phyloP scores from a whole-genome alignment of 1,284 basidiomycete species.

The Puccinia polysora region DNA sequence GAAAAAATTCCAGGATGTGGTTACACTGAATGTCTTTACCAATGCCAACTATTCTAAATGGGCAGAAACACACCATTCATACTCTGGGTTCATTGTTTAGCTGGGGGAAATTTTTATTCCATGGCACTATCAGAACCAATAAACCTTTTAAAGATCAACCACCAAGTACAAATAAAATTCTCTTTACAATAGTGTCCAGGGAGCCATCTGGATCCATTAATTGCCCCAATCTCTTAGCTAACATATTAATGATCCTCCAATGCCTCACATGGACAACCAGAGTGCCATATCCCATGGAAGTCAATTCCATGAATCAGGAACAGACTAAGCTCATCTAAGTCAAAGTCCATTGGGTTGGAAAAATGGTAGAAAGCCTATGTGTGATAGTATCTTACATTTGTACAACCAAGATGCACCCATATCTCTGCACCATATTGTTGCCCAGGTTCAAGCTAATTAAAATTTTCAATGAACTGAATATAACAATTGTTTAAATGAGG shows the following conservation, averaged over 20 bases:
- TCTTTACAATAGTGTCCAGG: background rate
- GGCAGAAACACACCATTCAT: background rate
- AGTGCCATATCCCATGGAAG: conserved; percentile 53
- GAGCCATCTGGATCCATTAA: background rate
- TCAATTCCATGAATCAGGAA: conserved; percentile 52
- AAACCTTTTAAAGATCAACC: background rate
- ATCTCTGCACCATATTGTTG: conserved; percentile 56
- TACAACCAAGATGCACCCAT: conserved; percentile 53
- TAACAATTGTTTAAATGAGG: background rate
- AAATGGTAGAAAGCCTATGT: conserved; percentile 51
- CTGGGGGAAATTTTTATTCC: background rate
- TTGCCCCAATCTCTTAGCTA: background rate
- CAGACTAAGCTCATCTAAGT: conserved; percentile 57
- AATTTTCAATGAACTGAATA: background rate
- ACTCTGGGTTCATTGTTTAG: background rate
- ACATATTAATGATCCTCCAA: conserved; percentile 44
- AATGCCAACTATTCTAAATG: background rate
- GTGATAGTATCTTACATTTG: conserved; percentile 52
- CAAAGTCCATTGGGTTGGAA: conserved; percentile 55
- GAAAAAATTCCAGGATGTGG: background rate
- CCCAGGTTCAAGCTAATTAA: conserved; percentile 37
- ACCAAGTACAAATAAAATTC: background rate
- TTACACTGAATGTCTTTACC: background rate
- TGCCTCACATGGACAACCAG: conserved; percentile 54
- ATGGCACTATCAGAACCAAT: background rate